phyloP scores from a whole-genome alignment of 768 basidiomycete genomes.

The Amanita thiersii region DNA sequence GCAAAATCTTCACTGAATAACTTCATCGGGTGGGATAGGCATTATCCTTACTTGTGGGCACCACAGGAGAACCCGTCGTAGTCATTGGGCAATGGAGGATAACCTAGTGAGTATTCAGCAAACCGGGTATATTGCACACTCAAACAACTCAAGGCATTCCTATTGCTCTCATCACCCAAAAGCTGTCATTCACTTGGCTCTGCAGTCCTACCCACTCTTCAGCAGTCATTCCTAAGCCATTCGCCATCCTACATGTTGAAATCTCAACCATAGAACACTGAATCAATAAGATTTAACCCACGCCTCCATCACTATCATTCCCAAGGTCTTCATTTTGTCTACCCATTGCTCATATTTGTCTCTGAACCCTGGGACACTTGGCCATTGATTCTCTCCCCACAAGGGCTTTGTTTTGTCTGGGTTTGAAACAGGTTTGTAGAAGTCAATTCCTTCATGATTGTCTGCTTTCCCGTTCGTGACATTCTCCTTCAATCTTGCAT shows the following conservation, averaged over 20 bases:
- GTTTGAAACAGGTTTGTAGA: slow-evolving; percentile 64
- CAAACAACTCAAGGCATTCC: slow-evolving; percentile 29
- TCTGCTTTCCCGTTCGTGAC: slow-evolving; percentile 81
- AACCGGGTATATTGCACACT: neutral
- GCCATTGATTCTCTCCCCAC: slow-evolving; percentile 90
- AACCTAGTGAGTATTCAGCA: slow-evolving; percentile 45
- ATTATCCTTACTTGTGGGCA: slow-evolving; percentile 62
- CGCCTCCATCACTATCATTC: slow-evolving; percentile 83
- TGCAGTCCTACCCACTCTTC: slow-evolving; percentile 66
- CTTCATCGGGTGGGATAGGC: neutral
- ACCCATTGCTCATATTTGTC: slow-evolving; percentile 68
- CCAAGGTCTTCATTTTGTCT: slow-evolving; percentile 79
- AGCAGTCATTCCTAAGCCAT: slow-evolving; percentile 63
- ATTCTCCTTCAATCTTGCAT: slow-evolving; percentile 74
- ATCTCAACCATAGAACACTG: neutral
- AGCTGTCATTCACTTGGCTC: slow-evolving; percentile 71
- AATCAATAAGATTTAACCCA: slow-evolving; percentile 25
- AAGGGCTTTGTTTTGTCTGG: slow-evolving; percentile 66
- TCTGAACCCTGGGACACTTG: slow-evolving; percentile 46
- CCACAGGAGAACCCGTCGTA: slow-evolving; percentile 86
- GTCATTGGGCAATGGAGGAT: slow-evolving; percentile 76
- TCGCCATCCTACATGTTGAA: slow-evolving; percentile 54
- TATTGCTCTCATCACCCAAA: slow-evolving; percentile 86
- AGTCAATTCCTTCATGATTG: slow-evolving; percentile 79
- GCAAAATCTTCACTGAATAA: slow-evolving; percentile 5